phyloP scores from a whole-genome alignment of 352 stramenopile species.

The Phytophthora sansomeana region DNA sequence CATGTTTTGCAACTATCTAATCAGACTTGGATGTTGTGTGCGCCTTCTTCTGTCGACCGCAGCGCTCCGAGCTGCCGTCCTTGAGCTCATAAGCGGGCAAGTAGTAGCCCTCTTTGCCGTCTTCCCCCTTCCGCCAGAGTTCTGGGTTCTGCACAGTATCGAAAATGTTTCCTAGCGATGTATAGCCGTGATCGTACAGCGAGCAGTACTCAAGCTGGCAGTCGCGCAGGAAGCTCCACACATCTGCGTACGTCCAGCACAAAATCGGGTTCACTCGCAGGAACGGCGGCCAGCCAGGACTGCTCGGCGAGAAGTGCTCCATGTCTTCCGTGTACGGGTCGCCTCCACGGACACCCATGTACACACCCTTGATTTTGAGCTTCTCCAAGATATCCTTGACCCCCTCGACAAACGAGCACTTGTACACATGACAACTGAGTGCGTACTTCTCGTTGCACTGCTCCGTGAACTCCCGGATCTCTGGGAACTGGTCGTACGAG shows the following conservation, averaged over 20 bases:
- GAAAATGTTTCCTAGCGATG: constrained; percentile 94
- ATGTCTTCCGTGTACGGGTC: constrained; percentile 94
- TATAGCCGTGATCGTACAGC: constrained; percentile 94
- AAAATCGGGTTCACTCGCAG: constrained; percentile 98
- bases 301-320: constrained; percentile 88
- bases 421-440: constrained; percentile 82
- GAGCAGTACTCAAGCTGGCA: constrained; percentile 90
- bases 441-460: constrained; percentile 61
- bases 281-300: constrained; percentile 94
- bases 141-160: constrained; percentile 96
- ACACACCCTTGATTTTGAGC: constrained; percentile 87
- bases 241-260: constrained; percentile 95
- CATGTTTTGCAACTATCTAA: neutral
- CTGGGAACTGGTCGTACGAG: constrained; percentile 94
- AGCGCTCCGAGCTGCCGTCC: constrained; percentile 77
- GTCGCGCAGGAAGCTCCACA: constrained; percentile 94
- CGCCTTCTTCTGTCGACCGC: constrained; percentile 79
- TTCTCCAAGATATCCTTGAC: constrained; percentile 91
- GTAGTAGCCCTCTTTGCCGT: constrained; percentile 67
- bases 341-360: constrained; percentile 90
- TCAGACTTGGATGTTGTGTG: constrained; percentile 72
- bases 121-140: constrained; percentile 76
- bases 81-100: constrained; percentile 74
- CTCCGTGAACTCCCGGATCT: constrained; percentile 92
- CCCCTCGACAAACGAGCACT: constrained; percentile 93